Base-by-base conservation (phyloP, 257 asterid genomes). In the Gentiana dahurica region DNA sequence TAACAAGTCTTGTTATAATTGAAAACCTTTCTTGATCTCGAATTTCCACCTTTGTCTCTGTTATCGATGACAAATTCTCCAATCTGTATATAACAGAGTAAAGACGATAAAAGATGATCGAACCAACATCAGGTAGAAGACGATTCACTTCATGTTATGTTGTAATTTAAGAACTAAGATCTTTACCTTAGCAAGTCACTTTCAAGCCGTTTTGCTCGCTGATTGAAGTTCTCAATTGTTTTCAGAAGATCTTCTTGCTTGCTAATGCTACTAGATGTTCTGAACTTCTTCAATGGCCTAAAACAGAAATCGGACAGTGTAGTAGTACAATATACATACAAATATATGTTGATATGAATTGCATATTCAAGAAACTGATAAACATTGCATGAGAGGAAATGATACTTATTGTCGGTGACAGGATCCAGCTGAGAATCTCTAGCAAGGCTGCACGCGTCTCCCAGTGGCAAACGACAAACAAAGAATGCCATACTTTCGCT, bases 1-100 rank as follows among this genome's bases (percentile, higher is more conserved):
- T 89, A 6, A 91, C 94, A 49, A 89, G 78, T 61, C 95, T 83
- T 58, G 81, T 83, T 66, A 83, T 72, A 54, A 73, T 75, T 1
- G 94, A 76, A 52, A 79, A 74, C 67, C 75, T 85, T 53, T 85
- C 95, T 70, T 81, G 59, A 12, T 85, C 95, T 41, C 73, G 88
- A 61, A 58, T 57, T 53, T 77, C 89, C 79, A 76, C 74, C 63
- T 75, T 79, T 69, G 81, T 47, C 58, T 81, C 81, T 50, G 61
- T 68, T 55, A 68, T n/a, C 33, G 91, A 83, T 67, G 70, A 47
- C 64, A 59, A 68, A 65, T 61, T 68, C 41, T 81, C 89, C 83
- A 85, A 65, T 71, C 97, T 89, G 24, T 24, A 24, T 24, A 24
- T 24, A 24, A 0, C 24, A 24, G 24, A 24, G 24, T 24, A 24